Evolutionary conservation across 140 eudicot genomes (phyloP).

Genomic region (Stevia rebaudiana): DNA sequence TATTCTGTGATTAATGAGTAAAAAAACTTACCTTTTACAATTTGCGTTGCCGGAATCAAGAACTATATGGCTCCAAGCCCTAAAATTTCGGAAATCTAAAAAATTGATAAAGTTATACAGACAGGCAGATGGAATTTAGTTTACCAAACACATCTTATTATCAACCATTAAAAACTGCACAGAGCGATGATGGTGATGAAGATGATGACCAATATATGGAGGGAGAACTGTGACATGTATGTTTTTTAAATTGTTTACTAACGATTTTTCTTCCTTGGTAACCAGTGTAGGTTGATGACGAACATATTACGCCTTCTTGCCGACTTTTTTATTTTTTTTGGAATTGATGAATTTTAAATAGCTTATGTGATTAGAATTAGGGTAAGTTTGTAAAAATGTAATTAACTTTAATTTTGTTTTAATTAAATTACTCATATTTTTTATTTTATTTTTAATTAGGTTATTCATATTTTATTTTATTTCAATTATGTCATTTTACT

Average conservation of each 20-base stretch:
- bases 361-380: too few species aligned
- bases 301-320: not conserved
- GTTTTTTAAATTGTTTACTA: not conserved
- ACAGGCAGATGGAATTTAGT: slow-evolving; percentile 63
- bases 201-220: slow-evolving; percentile 27
- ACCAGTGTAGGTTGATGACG: slow-evolving; percentile 9
- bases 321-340: not conserved
- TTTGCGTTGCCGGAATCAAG: not conserved
- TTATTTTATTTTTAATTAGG: too few species aligned
- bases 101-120: slow-evolving; percentile 17
- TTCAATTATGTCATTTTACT: too few species aligned
- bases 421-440: too few species aligned
- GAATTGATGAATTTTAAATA: too few species aligned
- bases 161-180: slow-evolving; percentile 24
- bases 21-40: slow-evolving; percentile 4
- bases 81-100: not conserved
- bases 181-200: slow-evolving; percentile 10
- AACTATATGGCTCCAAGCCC: not conserved
- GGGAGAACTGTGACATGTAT: slow-evolving; percentile 24
- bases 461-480: too few species aligned
- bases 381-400: too few species aligned
- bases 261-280: slow-evolving; percentile 8
- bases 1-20: not conserved
- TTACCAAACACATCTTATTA: slow-evolving; percentile 48
- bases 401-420: too few species aligned